A percentile compares a stretch with the other conserved stretches of the same genome.
Evolutionary conservation across 805 yeast species (phyloP).

Genomic region (Lachancea sp.): DNA sequence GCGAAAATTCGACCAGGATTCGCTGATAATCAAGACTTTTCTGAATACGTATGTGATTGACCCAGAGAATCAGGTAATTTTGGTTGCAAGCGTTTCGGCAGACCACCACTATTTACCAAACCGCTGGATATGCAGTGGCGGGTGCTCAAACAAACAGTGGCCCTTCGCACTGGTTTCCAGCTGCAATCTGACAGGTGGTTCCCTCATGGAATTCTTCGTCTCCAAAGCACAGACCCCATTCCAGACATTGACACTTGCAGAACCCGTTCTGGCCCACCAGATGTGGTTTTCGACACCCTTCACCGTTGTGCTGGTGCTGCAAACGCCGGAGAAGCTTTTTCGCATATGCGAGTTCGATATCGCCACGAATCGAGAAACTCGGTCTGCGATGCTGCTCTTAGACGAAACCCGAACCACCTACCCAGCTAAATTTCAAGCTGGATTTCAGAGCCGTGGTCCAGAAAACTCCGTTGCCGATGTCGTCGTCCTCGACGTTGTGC

Average conservation of each 20-base stretch:
- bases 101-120: background rate
- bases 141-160: background rate
- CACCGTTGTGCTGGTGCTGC: background rate
- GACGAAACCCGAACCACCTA: too few relatives aligned
- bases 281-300: background rate
- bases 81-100: background rate
- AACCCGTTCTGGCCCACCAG: background rate
- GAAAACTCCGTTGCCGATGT: too few relatives aligned
- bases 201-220: background rate
- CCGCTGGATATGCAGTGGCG: background rate
- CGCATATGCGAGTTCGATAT: background rate
- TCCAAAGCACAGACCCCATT: slow-evolving; percentile 1
- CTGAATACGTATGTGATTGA: slow-evolving; percentile 5
- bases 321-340: background rate
- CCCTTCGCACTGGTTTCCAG: slow-evolving; percentile 3
- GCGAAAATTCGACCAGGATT: slow-evolving; percentile 3
- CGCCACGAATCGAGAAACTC: background rate
- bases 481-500: too few relatives aligned
- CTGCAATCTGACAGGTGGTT: background rate
- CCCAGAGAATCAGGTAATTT: background rate
- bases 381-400: background rate
- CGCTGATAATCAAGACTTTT: slow-evolving; percentile 1
- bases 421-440: too few relatives aligned
- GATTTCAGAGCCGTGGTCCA: too few relatives aligned
- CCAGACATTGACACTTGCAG: background rate